Evolutionary conservation across 2,329 filamentous ascomycete species (phyloP).

Genomic region (Ceratocystis alfenasii): DNA sequence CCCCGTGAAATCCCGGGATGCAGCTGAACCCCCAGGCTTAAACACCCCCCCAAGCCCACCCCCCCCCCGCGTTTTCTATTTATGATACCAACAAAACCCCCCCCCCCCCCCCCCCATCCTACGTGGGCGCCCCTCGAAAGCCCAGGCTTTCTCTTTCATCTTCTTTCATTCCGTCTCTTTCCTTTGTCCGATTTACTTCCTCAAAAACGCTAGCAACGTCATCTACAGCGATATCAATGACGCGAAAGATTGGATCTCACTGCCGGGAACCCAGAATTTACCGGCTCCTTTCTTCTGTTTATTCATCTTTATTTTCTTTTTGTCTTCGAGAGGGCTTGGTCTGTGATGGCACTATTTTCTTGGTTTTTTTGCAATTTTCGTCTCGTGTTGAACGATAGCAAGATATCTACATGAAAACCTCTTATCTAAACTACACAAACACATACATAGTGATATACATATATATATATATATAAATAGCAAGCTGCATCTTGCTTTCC

Average conservation of each 20-base stretch:
- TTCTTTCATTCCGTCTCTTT: background rate
- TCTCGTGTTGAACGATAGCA: too few relatives aligned
- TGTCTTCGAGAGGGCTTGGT: background rate
- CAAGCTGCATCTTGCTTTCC: background rate
- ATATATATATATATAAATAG: background rate
- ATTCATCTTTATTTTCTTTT: background rate
- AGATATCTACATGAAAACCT: background rate
- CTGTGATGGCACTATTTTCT: background rate
- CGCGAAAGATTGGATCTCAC: conserved; percentile 3
- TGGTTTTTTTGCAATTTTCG: background rate
- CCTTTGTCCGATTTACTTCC: background rate
- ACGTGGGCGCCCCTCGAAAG: background rate
- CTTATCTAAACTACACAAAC: conserved; percentile 5
- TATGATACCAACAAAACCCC: too few relatives aligned
- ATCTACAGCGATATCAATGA: background rate
- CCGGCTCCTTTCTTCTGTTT: conserved; percentile 12
- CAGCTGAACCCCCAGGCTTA: too few relatives aligned
- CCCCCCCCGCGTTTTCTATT: too few relatives aligned
- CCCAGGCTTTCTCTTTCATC: background rate
- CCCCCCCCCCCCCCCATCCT: background rate
- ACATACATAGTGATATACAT: background rate
- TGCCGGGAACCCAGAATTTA: conserved; percentile 9
- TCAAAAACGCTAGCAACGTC: background rate
- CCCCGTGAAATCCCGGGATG: too few relatives aligned
- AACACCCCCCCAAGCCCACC: too few relatives aligned